Evolutionary conservation across 2,329 filamentous ascomycete genomes (phyloP), one percentile per base, ranked within the genome.

Genomic region (Zasmidium cellare): DNA sequence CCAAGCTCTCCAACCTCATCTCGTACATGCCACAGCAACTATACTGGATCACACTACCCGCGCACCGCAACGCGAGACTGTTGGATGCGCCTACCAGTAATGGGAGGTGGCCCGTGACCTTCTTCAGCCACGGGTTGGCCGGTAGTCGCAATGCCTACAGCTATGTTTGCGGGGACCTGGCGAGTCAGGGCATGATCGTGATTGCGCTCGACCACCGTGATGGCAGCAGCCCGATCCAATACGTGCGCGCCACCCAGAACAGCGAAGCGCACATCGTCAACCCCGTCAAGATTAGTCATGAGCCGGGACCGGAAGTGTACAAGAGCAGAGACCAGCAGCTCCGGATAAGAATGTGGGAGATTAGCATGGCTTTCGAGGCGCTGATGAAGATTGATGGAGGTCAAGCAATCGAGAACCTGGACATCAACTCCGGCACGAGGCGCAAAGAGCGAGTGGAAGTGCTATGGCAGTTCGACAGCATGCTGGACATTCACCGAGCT

Each of bases 111-210:
- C 91, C 91, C 0, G 88, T 91, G 0, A 86, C 91, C 78, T 80
- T 96, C 61, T 96, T 96, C 75, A 94, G 90, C 1, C 91, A 96
- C 70, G 91, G 91, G 0, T 80, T 96, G 1, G 91, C 89, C 38
- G 91, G 91, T 38, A 87, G 85, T 59, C 83, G 90, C 64, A 94
- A 94, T 68, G 86, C 90, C 11, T 96, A 96, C 76, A 93, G 90
- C n/a, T 88, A 92, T 69, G 77, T 96, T 22, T 87, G 84, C 18
- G 89, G 89, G 16, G 90, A 89, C 0, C 76, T 96, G 24, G 89
- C 91, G 3, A 91, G 89, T 19, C 87, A 94, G 68, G 91, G 91
- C 44, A 80, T 92, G 20, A 85, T 94, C 7, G 90, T 96, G 1
- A 78, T 93, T 53, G 91, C 90, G 57, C 86, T 90, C 0, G 91